Base-by-base conservation (phyloP, 768 basidiomycete species). In the Tulasnella sp. region DNA sequence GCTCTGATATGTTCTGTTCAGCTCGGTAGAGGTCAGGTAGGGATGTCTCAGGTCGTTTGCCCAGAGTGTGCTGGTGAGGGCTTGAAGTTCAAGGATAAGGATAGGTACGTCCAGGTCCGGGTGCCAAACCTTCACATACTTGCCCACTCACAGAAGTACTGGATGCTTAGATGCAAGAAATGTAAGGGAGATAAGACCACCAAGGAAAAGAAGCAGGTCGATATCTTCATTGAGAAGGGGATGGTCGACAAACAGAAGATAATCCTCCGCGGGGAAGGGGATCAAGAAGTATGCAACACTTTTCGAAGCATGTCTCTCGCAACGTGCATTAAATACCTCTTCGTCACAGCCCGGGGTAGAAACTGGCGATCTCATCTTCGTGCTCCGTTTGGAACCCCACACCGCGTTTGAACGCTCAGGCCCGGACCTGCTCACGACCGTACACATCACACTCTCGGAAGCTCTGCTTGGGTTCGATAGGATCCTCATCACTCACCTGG, bases 401-500 rank as follows among this genome's bases (percentile, higher is more conserved):
- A 74, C 81, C 4, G 82, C 85, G 1, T 93, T 99, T 67, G 85
- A 87, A 65, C 83, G 90, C 38, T 83, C 84, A 10, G 86, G 86
- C 53, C 81, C 81, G 60, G 86, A 93, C 67, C 78, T 99, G 30
- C 74, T 87, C 41, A 82, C 88, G 2, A 82, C 79, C 30, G 80
- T 92, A 59, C 82, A 83, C 48, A 84, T 99, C 59, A 93, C 91
- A 0, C 76, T 98, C 27, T 93, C 92, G 9, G 94, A 99, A 71
- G 89, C 92, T 2, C 78, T 98, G 9, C 78, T 96, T 54, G 94
- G 94, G n/a, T 93, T 99, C 73, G 87, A 84, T 49, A 82, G 94
- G 25, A 84, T 97, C 62, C 72, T 96, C 22, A 74, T 99, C 59
- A 87, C 84, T 5, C 94, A 99, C 69, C 76, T 99, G 29, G 94